phyloP scores from a whole-genome alignment of 2,329 filamentous ascomycete species.

The Diaporthe sp. region DNA sequence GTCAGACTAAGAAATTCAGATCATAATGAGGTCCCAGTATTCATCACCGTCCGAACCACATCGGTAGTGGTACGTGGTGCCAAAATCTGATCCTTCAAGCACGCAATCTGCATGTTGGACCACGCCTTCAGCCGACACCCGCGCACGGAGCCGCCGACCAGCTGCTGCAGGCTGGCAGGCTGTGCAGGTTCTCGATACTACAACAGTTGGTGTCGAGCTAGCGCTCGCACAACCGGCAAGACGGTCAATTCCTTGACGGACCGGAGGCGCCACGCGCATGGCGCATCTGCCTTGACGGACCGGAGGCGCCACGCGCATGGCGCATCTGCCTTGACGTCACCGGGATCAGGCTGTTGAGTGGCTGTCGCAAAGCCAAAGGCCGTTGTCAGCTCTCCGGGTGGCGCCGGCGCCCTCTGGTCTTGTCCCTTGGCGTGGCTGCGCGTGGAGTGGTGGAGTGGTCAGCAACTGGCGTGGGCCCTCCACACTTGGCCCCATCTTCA shows the following conservation, averaged over 20 bases:
- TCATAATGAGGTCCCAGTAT: background rate
- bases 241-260: background rate
- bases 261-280: background rate
- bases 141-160: conserved; percentile 20
- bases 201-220: background rate
- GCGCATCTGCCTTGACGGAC: background rate
- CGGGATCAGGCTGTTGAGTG: background rate
- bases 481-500: conserved; percentile 3
- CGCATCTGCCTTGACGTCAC: conserved; percentile 14
- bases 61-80: background rate
- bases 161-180: background rate
- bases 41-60: background rate
- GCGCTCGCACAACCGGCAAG: background rate
- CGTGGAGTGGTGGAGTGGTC: background rate
- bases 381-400: background rate
- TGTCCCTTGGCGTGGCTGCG: background rate
- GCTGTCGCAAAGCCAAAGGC: background rate
- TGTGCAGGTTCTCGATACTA: background rate
- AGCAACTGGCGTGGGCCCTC: background rate
- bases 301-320: background rate
- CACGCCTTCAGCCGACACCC: conserved; percentile 3
- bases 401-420: background rate
- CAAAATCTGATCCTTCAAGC: conserved; percentile 13
- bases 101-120: conserved; percentile 17
- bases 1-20: background rate